These are phyloP conservation scores for Penicillium sp. DNA, from an alignment of 2,329 filamentous ascomycete species.

Conservation along the genomic window DNA sequence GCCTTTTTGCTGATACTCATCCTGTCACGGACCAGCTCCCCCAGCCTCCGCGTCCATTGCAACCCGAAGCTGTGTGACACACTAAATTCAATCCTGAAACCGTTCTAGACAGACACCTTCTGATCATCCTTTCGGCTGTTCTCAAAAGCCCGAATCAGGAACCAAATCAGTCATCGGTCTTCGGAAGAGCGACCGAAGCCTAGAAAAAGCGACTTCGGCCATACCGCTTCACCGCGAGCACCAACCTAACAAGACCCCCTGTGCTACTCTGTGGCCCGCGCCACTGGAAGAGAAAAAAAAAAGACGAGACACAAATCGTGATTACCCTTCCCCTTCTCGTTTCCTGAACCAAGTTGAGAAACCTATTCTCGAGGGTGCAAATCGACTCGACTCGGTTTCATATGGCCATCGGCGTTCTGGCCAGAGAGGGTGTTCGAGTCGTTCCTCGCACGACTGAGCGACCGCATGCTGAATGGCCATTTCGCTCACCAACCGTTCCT, in stretches of 20 bases:
- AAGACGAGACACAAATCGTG: background rate
- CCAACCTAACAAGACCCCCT: background rate
- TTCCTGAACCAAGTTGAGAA: background rate
- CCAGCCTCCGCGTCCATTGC: slow-evolving; percentile 22
- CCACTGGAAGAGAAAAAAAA: background rate
- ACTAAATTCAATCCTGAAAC: slow-evolving; percentile 9
- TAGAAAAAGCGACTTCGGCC: background rate
- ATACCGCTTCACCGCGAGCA: background rate
- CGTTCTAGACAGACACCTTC: slow-evolving; percentile 3
- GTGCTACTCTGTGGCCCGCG: background rate
- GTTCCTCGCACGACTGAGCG: slow-evolving; percentile 26
- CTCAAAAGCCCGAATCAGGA: background rate
- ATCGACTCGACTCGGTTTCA: slow-evolving; percentile 21
- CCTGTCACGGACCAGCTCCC: slow-evolving; percentile 16
- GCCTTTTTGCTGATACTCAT: slow-evolving; percentile 13
- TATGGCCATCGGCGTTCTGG: slow-evolving; percentile 34
- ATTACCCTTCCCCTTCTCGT: background rate
- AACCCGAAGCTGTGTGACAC: slow-evolving; percentile 21
- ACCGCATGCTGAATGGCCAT: slow-evolving; percentile 36
- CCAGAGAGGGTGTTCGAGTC: slow-evolving; percentile 31
- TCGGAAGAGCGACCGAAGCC: background rate
- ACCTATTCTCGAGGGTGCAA: background rate
- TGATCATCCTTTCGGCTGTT: background rate
- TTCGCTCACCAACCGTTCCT: slow-evolving; percentile 36
- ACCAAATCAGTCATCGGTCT: background rate